phyloP scores from a whole-genome alignment of 768 basidiomycete species.

The Tylopilus sp. region DNA sequence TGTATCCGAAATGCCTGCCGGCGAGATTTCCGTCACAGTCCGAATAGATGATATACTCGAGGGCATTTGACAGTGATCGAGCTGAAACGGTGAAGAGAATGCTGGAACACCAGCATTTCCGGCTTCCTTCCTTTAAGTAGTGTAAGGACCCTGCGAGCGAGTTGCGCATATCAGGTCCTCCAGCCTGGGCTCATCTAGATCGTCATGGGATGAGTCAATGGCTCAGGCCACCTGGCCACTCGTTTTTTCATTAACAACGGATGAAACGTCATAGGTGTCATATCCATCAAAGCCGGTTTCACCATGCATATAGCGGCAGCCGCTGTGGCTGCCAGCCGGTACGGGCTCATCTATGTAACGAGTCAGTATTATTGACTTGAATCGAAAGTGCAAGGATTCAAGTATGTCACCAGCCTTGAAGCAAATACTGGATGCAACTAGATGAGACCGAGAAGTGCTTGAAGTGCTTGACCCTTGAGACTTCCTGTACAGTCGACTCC shows the following conservation, averaged over 20 bases:
- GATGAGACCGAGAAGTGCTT: not conserved
- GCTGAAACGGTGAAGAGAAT: not conserved
- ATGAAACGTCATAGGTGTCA: not conserved
- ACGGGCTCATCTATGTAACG: not conserved
- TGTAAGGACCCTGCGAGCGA: not conserved
- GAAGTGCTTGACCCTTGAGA: no score
- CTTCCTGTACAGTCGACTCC: no score
- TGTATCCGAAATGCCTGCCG: not conserved
- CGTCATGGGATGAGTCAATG: not conserved
- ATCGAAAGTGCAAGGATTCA: not conserved
- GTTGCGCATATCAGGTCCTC: not conserved
- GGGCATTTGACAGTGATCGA: slow-evolving; percentile 3
- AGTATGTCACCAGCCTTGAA: not conserved
- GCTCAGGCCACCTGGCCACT: not conserved
- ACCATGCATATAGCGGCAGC: not conserved
- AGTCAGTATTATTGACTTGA: not conserved
- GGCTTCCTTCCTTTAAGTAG: not conserved
- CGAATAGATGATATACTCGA: slow-evolving; percentile 1
- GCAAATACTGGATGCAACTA: not conserved
- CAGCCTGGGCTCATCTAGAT: not conserved
- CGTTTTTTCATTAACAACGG: not conserved
- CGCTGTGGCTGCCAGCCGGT: not conserved
- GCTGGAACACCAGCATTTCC: no score
- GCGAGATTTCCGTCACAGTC: not conserved
- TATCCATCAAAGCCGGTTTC: not conserved